Evolutionary conservation across 164 flowering plant species (phyloP), one percentile per base, ranked within the genome.

Genomic region (Platanus orientalis): DNA sequence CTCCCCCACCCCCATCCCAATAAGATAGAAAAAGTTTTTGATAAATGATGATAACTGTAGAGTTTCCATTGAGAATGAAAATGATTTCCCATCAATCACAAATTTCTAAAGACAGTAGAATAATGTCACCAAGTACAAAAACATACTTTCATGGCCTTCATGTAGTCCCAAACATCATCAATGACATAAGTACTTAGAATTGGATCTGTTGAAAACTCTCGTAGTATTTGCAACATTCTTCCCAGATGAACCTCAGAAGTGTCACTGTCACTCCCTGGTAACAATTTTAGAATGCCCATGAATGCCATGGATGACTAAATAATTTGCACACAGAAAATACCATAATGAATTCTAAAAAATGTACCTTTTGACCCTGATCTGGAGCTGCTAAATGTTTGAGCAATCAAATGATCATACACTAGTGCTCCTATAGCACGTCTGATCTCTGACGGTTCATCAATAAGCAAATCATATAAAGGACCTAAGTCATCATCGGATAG

Each of bases 161-260:
- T 93, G 80, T 84, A 89, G 68, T 90, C 98, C 96, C 96, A 93
- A 42, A 90, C 83, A 80, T 94, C 97, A 79, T 94, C 98, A 66
- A 94, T 86, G 68, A 90, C 98, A 75, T 94, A 94, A 39, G 75
- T 75, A 66, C 82, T 81, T 51, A 94, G 70, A 54, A 93, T 84
- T 60, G 87, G 91, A 73, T 89, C 96, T 48, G 83, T 66, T 24
- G 96, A 81, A 67, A 91, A 94, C 72, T 90, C 97, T 68, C 89
- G 76, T 20, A 95, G 73, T 74, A 95, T 95, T 73, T 87, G 96
- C 81, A 95, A 72, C 88, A 92, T 83, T 80, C 97, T 85, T 63
- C 84, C 80, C 40, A 89, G 80, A 82, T 87, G 92, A 69, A 88
- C 84, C 78, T 83, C 90, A 60, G 96, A 79, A 64, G 96, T 76